Base-by-base conservation (phyloP, 2,329 filamentous ascomycete species). In the Torrubiella hemipterigena region DNA sequence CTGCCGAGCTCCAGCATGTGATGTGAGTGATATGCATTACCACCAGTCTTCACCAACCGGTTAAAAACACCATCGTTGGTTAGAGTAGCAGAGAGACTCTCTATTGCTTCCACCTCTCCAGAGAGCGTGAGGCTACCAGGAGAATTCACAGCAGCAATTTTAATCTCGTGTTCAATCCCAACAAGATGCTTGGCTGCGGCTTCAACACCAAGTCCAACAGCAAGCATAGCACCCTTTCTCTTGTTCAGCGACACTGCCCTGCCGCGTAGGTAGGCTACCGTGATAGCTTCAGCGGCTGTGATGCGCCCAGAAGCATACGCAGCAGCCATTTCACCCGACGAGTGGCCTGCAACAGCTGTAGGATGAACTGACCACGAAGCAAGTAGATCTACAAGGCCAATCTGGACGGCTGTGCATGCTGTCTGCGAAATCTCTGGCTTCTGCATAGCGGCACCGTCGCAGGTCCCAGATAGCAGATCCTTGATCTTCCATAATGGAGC, bases 21-120 rank as follows among this genome's bases (percentile, higher is more conserved):
- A 17, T 44, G 41, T 1, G 45, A 50, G 22, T 53, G 49, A 16
- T 52, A 52, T 2, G 47, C 50, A 10, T 32, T 40, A 12, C 40
- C 39, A n/a, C n/a, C n/a, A 0, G 45, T 49, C 18, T 35, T 31
- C 3, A 49, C 38, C 7, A 31, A 4, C 2, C 49, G 37, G 7
- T 39, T 38, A 26, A 50, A 50, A 2, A 45, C 31, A 0, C 38
- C 36, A 3, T 42, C 29, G 4, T 23, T 14, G 0, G 30, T 27
- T 7, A 48, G 5, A 4, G 7, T 22, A 4, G n/a, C 17, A 10
- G 24, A 22, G 27, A 31, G 16, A 36, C 6, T 4, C 16, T 35
- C 21, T 3, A 52, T 34, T 4, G 42, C 41, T 0, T 39, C 36
- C 3, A 16, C 29, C 6, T 53, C 46, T 0, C 53, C 52, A 3